phyloP scores from a whole-genome alignment of 495 filamentous ascomycete genomes.

The Daldinia loculata region DNA sequence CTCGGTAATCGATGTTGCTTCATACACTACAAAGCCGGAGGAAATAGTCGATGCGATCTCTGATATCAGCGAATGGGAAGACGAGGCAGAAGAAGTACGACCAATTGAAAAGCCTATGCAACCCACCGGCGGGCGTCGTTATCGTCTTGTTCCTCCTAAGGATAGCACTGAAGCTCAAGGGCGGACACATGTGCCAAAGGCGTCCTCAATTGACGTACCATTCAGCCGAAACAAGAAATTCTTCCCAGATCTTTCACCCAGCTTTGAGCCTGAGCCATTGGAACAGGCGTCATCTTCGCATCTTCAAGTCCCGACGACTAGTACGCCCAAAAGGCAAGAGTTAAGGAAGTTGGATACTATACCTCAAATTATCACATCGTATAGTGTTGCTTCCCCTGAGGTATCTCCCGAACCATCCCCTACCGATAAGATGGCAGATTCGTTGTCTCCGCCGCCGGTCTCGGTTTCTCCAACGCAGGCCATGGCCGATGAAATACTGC shows the following conservation, averaged over 20 bases:
- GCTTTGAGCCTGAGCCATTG: conserved; percentile 6
- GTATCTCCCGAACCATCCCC: conserved; percentile 43
- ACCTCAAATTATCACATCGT: conserved; percentile 13
- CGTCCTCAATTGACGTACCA: neutral
- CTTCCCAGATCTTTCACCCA: conserved; percentile 1
- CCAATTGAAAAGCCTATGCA: conserved; percentile 30
- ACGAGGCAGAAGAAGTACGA: conserved; percentile 41
- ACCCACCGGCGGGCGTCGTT: conserved; percentile 15
- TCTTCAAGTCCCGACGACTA: neutral
- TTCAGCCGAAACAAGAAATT: conserved; percentile 3
- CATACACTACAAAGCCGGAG: conserved; percentile 19
- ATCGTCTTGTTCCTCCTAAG: conserved; percentile 33
- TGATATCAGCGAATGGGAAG: conserved; percentile 57
- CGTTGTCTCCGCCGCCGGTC: conserved; percentile 48
- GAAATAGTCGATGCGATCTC: conserved; percentile 50
- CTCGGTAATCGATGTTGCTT: conserved; percentile 2
- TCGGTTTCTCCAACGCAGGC: conserved; percentile 57
- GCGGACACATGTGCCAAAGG: conserved; percentile 12
- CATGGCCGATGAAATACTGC: conserved; percentile 64
- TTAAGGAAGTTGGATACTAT: conserved; percentile 1
- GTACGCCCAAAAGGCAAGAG: neutral
- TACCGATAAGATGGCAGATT: conserved; percentile 9
- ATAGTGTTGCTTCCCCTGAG: conserved; percentile 12
- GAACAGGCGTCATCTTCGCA: conserved; percentile 4
- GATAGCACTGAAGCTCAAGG: conserved; percentile 3